phyloP scores from a whole-genome alignment of 768 basidiomycete species.

The Boletus bicolor region DNA sequence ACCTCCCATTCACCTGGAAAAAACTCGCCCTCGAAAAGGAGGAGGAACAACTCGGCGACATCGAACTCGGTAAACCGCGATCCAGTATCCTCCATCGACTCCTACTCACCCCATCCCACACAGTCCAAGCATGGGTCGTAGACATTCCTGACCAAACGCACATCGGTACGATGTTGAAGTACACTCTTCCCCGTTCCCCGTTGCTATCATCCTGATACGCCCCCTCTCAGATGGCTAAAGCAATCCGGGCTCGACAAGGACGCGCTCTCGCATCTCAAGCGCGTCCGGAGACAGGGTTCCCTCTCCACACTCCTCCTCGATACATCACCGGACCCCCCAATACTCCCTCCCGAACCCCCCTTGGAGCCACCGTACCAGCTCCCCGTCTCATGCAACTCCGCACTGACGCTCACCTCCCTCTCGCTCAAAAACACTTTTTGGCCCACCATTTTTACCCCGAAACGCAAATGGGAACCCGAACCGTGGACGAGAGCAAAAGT shows the following conservation, averaged over 20 bases:
- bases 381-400: conserved; percentile 62
- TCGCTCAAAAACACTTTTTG: conserved; percentile 70
- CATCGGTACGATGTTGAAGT: conserved; percentile 65
- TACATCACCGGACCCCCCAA: conserved; percentile 40
- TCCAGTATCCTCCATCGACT: not conserved
- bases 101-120: not conserved
- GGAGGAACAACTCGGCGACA: conserved; percentile 58
- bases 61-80: conserved; percentile 37
- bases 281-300: conserved; percentile 55
- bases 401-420: conserved; percentile 65
- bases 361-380: conserved; percentile 53
- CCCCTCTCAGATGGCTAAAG: conserved; percentile 61
- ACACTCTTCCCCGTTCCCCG: conserved; percentile 6
- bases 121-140: conserved; percentile 76
- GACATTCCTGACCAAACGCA: conserved; percentile 62
- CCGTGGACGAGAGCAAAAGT: conserved; percentile 64
- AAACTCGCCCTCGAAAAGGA: conserved; percentile 53
- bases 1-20: conserved; percentile 64
- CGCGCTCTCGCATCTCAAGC: conserved; percentile 71
- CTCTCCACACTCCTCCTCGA: conserved; percentile 56
- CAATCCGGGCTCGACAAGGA: conserved; percentile 56
- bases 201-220: not conserved
- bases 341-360: conserved; percentile 46
- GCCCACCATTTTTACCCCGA: conserved; percentile 78
- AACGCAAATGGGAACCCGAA: conserved; percentile 62